Conservation (phyloP, 176 grass and related monocot genomes). For the Areca catechu region DNA sequence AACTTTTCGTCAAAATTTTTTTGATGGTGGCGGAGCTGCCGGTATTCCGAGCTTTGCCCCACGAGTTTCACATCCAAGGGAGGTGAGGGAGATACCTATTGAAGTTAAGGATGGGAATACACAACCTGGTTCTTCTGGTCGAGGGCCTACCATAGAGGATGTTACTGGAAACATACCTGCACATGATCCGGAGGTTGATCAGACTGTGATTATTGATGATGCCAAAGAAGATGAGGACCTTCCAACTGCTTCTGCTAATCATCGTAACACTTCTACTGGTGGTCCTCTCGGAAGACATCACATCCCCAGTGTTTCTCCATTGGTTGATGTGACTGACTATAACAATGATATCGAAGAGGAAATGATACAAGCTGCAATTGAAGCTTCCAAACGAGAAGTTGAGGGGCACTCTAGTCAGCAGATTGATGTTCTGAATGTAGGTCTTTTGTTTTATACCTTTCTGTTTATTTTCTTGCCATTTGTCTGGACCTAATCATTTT, state of each 20-base stretch:
- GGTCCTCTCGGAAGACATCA: constrained; percentile 14
- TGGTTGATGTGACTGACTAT: constrained; percentile 36
- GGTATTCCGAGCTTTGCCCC: constrained; percentile 36
- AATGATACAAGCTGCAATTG: constrained; percentile 88
- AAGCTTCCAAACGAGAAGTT: constrained; percentile 78
- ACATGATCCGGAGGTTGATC: constrained; percentile 53
- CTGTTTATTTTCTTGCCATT: constrained; percentile 1
- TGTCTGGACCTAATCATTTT: not conserved
- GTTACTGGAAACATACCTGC: constrained; percentile 49
- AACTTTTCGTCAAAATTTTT: constrained; percentile 5
- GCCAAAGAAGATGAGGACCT: constrained; percentile 32
- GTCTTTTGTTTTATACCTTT: constrained; percentile 12
- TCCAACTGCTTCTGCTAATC: constrained; percentile 28
- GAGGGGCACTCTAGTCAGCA: constrained; percentile 21
- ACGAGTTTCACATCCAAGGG: constrained; percentile 70
- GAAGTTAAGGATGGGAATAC: constrained; percentile 60
- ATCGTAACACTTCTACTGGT: constrained; percentile 25
- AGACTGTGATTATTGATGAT: constrained; percentile 54
- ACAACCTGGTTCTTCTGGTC: constrained; percentile 40
- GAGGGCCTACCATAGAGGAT: constrained; percentile 67
- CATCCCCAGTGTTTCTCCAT: constrained; percentile 47
- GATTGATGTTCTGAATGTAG: constrained; percentile 32
- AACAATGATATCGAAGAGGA: constrained; percentile 96
- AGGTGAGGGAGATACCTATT: constrained; percentile 69
- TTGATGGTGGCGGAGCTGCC: constrained; percentile 14